Base-by-base conservation (phyloP, 129 eudicot genomes). In the Lonicera japonica region DNA sequence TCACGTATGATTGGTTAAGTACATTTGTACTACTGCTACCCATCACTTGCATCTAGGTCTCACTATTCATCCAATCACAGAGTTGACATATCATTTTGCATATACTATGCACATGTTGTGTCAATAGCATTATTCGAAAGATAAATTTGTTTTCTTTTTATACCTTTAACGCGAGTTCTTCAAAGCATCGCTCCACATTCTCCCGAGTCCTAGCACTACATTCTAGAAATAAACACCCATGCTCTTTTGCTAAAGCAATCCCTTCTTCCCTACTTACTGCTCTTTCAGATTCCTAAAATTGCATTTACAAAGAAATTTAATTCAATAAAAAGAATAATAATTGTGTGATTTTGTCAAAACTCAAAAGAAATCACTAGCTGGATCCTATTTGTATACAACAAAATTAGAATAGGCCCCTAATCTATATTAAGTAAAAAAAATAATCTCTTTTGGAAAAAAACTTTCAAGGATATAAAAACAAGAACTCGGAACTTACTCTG, bases 251-350 rank as follows among this genome's bases (percentile, higher is more conserved):
- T 60, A 91, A 82, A 68, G 83, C 74, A 59, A 74, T 75, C 20
- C 97, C 97, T 79, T 91, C 97, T 84, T 91, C 95, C 63, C 84
- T 87, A 70, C 77, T 87, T 45, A 91, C 97, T 61, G 51, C 85
- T 73, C 95, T 81, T 69, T 91, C 88, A 7, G 94, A 77, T 17
- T 91, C 97, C 97, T 90, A 81, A 50, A 54, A 73, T 24, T 21
- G 18, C 17, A 75, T n/a, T 54, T 36, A 1, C 3, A 22, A 16
- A 34, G 11, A 60, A 18, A 19, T 3, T 10, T 11, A 56, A 22
- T 48, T 47, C 17, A 21, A 2, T 1, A 11, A 25, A 18, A 16
- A 58, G 22, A 45, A 56, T 15, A 19, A 56, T 46, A 50, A 54
- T 21, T 29, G 6, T 16, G 19, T n/a, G n/a, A n/a, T n/a, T n/a